Percentiles rank a stretch among this genome's conserved stretches.
Evolutionary conservation across 2,329 filamentous ascomycete genomes (phyloP).

Genomic region (Monosporascus cannonballus): DNA sequence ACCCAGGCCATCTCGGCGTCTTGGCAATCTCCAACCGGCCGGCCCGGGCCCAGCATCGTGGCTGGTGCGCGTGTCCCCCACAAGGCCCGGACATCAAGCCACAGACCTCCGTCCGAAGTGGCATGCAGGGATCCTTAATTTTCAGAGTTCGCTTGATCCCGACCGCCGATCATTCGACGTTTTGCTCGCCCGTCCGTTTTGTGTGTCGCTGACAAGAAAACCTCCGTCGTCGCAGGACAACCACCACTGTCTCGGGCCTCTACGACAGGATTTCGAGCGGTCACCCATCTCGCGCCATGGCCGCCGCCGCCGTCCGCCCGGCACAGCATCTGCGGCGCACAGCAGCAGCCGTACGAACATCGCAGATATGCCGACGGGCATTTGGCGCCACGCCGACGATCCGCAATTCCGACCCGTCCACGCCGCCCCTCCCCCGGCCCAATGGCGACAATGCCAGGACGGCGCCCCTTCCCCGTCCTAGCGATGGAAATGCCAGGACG

Average conservation of each 20-base stretch:
- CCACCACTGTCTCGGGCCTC: background rate
- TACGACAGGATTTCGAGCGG: background rate
- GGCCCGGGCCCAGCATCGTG: background rate
- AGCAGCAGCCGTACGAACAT: background rate
- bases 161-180: background rate
- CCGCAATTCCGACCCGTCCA: slow-evolving; percentile 14
- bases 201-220: background rate
- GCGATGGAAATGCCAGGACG: slow-evolving; percentile 31
- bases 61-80: background rate
- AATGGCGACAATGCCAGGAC: slow-evolving; percentile 30
- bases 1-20: background rate
- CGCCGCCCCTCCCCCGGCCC: slow-evolving; percentile 1
- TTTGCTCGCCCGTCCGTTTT: background rate
- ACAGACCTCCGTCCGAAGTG: background rate
- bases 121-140: background rate
- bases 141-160: background rate
- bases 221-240: background rate
- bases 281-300: background rate
- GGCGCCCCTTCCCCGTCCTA: slow-evolving; percentile 41
- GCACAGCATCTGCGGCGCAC: background rate
- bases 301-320: background rate
- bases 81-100: background rate
- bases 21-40: background rate
- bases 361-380: background rate
- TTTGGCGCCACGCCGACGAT: slow-evolving; percentile 18